Percentiles rank a stretch among this genome's conserved stretches.
Evolutionary conservation across 768 basidiomycete genomes (phyloP).

Genomic region (Termitomyces sp.): DNA sequence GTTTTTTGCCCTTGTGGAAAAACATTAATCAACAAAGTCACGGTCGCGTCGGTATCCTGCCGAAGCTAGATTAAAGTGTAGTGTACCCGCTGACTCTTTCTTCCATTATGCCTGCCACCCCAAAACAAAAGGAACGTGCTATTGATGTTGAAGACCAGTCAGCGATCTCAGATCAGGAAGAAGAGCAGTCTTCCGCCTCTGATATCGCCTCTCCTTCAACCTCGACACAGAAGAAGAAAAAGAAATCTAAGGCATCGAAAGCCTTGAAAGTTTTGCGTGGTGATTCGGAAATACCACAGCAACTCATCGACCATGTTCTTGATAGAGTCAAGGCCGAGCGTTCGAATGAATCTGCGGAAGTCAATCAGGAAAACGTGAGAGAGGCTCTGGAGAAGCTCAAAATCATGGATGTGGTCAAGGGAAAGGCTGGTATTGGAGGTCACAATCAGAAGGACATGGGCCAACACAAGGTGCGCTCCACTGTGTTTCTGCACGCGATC

Average conservation of each 20-base stretch:
- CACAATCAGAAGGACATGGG: slow-evolving; percentile 78
- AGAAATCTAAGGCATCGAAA: slow-evolving; percentile 68
- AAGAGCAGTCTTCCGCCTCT: slow-evolving; percentile 24
- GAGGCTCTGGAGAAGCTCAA: slow-evolving; percentile 74
- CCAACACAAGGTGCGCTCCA: slow-evolving; percentile 73
- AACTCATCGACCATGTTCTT: slow-evolving; percentile 64
- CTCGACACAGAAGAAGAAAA: slow-evolving; percentile 69
- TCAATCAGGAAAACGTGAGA: slow-evolving; percentile 65
- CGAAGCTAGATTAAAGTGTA: background rate
- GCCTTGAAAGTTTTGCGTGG: slow-evolving; percentile 46
- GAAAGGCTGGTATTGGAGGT: slow-evolving; percentile 74
- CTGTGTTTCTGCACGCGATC: background rate
- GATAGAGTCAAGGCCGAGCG: slow-evolving; percentile 64
- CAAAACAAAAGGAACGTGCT: slow-evolving; percentile 39
- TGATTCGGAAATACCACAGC: slow-evolving; percentile 52
- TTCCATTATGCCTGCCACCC: slow-evolving; percentile 30
- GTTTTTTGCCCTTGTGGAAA: background rate
- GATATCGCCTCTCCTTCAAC: slow-evolving; percentile 36
- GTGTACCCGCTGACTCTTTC: background rate
- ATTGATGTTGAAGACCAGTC: slow-evolving; percentile 40
- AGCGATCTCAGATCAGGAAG: slow-evolving; percentile 30
- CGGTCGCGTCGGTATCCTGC: background rate
- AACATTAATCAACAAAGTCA: slow-evolving; percentile 3
- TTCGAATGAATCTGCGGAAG: slow-evolving; percentile 37
- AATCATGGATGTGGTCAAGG: slow-evolving; percentile 82